phyloP scores from a whole-genome alignment of 179 eudicot genomes.

The Beta macrorhiza region DNA sequence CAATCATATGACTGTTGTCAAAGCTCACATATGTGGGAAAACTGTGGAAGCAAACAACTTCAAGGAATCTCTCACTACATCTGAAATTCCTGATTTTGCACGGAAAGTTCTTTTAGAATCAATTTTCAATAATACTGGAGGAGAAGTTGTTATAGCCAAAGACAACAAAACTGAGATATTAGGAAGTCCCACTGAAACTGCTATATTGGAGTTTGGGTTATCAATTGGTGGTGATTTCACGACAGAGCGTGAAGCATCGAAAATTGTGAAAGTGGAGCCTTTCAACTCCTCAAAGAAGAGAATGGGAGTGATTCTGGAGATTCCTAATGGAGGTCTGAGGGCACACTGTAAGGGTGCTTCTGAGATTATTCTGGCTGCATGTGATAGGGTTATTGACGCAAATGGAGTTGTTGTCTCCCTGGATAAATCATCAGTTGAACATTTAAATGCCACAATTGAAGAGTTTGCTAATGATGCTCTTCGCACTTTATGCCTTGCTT shows the following conservation, averaged over 20 bases:
- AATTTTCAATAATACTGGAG: constrained; percentile 81
- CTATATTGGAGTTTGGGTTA: constrained; percentile 73
- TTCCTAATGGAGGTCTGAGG: constrained; percentile 63
- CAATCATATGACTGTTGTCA: constrained; percentile 89
- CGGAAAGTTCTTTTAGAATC: constrained; percentile 58
- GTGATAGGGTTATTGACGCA: constrained; percentile 64
- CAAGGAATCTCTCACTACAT: constrained; percentile 35
- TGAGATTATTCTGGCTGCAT: constrained; percentile 76
- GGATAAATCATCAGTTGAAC: constrained; percentile 39
- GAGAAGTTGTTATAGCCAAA: constrained; percentile 58
- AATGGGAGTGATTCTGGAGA: constrained; percentile 80
- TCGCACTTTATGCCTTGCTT: constrained; percentile 81
- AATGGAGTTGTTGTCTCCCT: constrained; percentile 74
- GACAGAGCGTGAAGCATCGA: constrained; percentile 48
- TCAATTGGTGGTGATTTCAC: constrained; percentile 81
- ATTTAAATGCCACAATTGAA: constrained; percentile 63
- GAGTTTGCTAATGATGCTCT: constrained; percentile 85
- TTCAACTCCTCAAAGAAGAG: constrained; percentile 86
- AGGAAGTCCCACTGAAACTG: constrained; percentile 90
- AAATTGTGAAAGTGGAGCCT: constrained; percentile 75
- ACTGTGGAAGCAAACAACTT: constrained; percentile 40
- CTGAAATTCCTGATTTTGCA: constrained; percentile 53
- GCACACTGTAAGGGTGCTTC: constrained; percentile 94
- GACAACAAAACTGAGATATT: constrained; percentile 60
- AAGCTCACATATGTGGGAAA: constrained; percentile 69